These are phyloP conservation scores for Syncephalastrum contaminatum DNA, from an alignment of 371 early-diverging fungal species.

Conservation along the genomic window DNA sequence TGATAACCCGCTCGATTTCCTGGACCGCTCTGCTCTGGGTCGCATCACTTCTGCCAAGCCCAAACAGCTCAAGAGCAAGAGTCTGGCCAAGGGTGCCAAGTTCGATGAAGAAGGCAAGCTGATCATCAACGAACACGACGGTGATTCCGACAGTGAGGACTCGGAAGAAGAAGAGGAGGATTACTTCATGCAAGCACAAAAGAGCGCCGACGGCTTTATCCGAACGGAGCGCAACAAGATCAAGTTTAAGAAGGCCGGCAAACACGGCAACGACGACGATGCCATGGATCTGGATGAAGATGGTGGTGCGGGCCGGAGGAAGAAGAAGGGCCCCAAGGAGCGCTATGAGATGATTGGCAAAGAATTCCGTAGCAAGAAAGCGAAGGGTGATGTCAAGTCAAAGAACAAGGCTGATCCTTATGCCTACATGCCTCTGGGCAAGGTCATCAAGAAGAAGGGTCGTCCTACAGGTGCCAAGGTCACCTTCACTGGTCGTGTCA, in stretches of 20 bases:
- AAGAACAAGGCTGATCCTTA: conserved; percentile 88
- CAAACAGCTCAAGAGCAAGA: conserved; percentile 48
- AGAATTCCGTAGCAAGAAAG: conserved; percentile 74
- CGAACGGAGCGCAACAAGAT: conserved; percentile 82
- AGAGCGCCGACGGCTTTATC: conserved; percentile 81
- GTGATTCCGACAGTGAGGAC: conserved; percentile 32
- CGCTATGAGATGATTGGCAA: conserved; percentile 45
- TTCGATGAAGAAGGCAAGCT: conserved; percentile 76
- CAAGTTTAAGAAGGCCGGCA: conserved; percentile 80
- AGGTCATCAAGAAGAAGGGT: conserved; percentile 57
- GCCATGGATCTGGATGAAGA: conserved; percentile 60
- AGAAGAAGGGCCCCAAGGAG: conserved; percentile 21
- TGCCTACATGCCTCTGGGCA: conserved; percentile 90
- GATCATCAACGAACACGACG: conserved; percentile 70
- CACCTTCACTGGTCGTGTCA: conserved; percentile 47
- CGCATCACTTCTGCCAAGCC: conserved; percentile 65
- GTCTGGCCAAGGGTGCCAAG: conserved; percentile 31
- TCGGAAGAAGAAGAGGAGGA: conserved; percentile 62
- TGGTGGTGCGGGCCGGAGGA: conserved; percentile 30
- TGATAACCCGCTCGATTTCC: conserved; percentile 84
- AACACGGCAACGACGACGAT: conserved; percentile 46
- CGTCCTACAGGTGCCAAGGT: conserved; percentile 33
- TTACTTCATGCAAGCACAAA: conserved; percentile 81
- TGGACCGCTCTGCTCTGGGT: conserved; percentile 84
- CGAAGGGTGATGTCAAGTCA: conserved; percentile 92